phyloP scores from a whole-genome alignment of 2,329 filamentous ascomycete species.

The Fusarium palustre region DNA sequence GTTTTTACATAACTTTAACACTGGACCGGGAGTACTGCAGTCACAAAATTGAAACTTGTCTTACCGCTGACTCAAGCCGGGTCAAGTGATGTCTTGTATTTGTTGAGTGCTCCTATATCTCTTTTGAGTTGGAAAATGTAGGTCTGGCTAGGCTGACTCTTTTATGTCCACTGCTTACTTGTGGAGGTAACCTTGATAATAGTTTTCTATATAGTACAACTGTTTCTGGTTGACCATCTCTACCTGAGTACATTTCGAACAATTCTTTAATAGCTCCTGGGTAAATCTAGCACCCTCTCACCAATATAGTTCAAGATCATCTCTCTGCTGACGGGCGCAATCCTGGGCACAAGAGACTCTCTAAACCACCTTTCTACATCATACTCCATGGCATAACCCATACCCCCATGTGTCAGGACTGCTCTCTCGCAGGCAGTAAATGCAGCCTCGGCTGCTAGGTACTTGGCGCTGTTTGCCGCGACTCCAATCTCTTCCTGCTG shows the following conservation, averaged over 20 bases:
- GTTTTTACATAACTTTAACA: too few relatives aligned
- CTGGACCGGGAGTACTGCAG: too few relatives aligned
- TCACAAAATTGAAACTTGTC: too few relatives aligned
- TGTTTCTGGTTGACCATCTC: too few relatives aligned
- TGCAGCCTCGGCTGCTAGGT: slow-evolving; percentile 73
- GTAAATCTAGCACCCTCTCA: slow-evolving; percentile 74
- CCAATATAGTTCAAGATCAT: slow-evolving; percentile 82
- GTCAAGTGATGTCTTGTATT: too few relatives aligned
- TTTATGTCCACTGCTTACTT: too few relatives aligned
- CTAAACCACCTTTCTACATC: slow-evolving; percentile 74
- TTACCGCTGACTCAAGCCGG: too few relatives aligned
- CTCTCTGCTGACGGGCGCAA: slow-evolving; percentile 74
- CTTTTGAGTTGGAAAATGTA: too few relatives aligned
- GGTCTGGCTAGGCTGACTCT: too few relatives aligned
- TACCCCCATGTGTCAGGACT: slow-evolving; percentile 69
- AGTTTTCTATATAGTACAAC: too few relatives aligned
- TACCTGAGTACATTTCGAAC: fast-evolving
- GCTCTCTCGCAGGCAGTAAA: slow-evolving; percentile 72
- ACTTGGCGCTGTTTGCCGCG: slow-evolving; percentile 77
- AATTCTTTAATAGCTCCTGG: slow-evolving; percentile 69
- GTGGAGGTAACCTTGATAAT: too few relatives aligned
- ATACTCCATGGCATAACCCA: slow-evolving; percentile 74
- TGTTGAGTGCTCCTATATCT: too few relatives aligned
- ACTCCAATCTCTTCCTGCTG: slow-evolving; percentile 69
- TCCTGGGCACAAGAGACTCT: slow-evolving; percentile 72